Evolutionary conservation across 2,329 filamentous ascomycete species (phyloP), one percentile per base, ranked within the genome.

Genomic region (Botrytis sinoallii): DNA sequence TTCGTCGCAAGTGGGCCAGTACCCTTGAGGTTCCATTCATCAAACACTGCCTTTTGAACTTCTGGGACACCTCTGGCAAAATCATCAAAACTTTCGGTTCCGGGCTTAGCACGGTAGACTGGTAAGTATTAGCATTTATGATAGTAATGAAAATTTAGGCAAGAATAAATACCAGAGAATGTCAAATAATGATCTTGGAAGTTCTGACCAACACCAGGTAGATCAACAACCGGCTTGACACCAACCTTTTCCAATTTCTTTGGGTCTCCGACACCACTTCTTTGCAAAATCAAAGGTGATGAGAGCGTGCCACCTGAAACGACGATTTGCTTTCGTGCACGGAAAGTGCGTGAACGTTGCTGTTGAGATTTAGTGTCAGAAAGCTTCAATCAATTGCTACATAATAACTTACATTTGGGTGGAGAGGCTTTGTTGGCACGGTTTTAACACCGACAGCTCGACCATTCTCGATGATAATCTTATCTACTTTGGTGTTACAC

Each of bases 1-100:
- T 80, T 78, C 20, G 77, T 78, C 22, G 78, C 76, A 48, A 80
- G 78, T 67, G 78, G 78, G 0, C 93, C 93, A 4, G 92, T 95
- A 4, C 93, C 93, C 79, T 94, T 94, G 75, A 90, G 82, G 75
- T 93, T 90, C 92, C 92, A 95, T 81, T 94, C 91, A 1, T 93
- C 87, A 75, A 89, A 94, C 12, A 94, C 81, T 84, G 85, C 82
- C 83, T 93, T 91, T 81, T 95, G 92, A 0, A 90, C 86, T 73
- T 91, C 89, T 0, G 92, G 91, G 52, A 91, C 91, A 59, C 93
- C 93, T 67, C 92, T 88, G 14, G 91, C 86, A 80, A 95, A 95
- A 81, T 95, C 92, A 78, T 95, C 93, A 76, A 95, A 95, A 18
- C 89, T 92, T 80, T 95, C 93, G 0, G 89, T 89, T 25, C 79